Percentiles rank a stretch among this genome's conserved stretches.
Evolutionary conservation across 192 early-diverging fungal genomes (phyloP).

Genomic region (Coemansia reversa): DNA sequence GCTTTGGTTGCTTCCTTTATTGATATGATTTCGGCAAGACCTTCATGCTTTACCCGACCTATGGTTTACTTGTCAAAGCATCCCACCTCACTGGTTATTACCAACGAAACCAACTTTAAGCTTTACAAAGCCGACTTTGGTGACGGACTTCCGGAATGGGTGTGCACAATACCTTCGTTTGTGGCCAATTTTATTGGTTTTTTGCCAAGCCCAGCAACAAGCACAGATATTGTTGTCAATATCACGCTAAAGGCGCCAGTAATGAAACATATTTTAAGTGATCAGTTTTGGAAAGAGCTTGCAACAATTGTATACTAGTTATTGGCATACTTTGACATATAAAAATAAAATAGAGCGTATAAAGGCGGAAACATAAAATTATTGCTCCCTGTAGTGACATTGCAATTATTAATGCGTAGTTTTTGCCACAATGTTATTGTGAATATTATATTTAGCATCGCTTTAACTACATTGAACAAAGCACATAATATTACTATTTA

Average conservation of each 20-base stretch:
- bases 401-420: no score
- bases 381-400: no score
- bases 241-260: conserved; percentile 37
- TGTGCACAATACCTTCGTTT: conserved; percentile 45
- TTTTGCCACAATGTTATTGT: no score
- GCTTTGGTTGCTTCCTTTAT: conserved; percentile 38
- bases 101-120: conserved; percentile 41
- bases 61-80: conserved; percentile 33
- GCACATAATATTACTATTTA: no score
- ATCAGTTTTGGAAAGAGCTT: conserved; percentile 42
- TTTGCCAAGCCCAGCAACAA: conserved; percentile 41
- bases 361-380: no score
- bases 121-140: conserved; percentile 47
- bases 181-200: conserved; percentile 49
- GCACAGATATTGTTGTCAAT: conserved; percentile 43
- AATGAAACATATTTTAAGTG: conserved; percentile 29
- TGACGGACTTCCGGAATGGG: conserved; percentile 43
- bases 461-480: no score
- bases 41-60: conserved; percentile 41
- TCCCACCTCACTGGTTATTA: conserved; percentile 33
- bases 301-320: conserved; percentile 35
- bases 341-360: no score
- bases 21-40: conserved; percentile 30
- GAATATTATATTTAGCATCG: no score
- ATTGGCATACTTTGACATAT: no score